A percentile compares a stretch with the other conserved stretches of the same genome.
These are phyloP conservation scores for Apiotrichum montevideense DNA, from an alignment of 1,284 basidiomycete species.

Conservation along the genomic window DNA sequence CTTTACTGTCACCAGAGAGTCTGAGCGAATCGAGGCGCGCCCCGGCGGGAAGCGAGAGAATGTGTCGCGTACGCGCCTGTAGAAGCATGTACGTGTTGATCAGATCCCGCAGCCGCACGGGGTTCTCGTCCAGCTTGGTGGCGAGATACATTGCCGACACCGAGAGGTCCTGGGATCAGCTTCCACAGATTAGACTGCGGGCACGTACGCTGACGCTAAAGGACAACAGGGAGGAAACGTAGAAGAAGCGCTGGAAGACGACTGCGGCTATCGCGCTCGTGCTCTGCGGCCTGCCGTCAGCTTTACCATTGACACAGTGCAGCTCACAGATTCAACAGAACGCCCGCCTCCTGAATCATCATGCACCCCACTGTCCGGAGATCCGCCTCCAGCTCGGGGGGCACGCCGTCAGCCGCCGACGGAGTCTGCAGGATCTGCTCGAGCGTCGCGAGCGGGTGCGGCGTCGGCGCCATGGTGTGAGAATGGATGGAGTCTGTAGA, in stretches of 20 bases:
- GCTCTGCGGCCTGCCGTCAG: slow-evolving; percentile 72
- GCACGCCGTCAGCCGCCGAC: slow-evolving; percentile 73
- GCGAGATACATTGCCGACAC: slow-evolving; percentile 91
- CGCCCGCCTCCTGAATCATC: slow-evolving; percentile 88
- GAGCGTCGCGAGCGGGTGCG: slow-evolving; percentile 78
- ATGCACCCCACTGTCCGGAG: slow-evolving; percentile 82
- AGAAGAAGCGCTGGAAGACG: slow-evolving; percentile 95
- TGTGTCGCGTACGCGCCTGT: slow-evolving; percentile 32
- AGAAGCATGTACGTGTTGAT: slow-evolving; percentile 91
- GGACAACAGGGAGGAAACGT: slow-evolving; percentile 85
- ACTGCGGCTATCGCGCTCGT: slow-evolving; percentile 95
- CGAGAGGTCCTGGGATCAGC: slow-evolving; percentile 65
- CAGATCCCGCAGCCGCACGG: slow-evolving; percentile 82
- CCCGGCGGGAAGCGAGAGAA: slow-evolving; percentile 31
- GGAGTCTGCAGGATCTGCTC: slow-evolving; percentile 72
- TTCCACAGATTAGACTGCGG: not conserved
- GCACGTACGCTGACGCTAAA: slow-evolving; percentile 77
- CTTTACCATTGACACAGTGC: not conserved
- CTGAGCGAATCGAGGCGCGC: slow-evolving; percentile 8
- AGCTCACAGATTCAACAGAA: slow-evolving; percentile 73
- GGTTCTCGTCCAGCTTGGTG: slow-evolving; percentile 92
- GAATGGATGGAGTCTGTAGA: not conserved
- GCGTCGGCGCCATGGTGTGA: slow-evolving; percentile 20
- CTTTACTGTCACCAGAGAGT: not conserved
- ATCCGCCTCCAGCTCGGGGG: slow-evolving; percentile 72